Evolutionary conservation across 2,329 filamentous ascomycete species (phyloP), one percentile per base, ranked within the genome.

Genomic region (Ophiostoma angusticollis): DNA sequence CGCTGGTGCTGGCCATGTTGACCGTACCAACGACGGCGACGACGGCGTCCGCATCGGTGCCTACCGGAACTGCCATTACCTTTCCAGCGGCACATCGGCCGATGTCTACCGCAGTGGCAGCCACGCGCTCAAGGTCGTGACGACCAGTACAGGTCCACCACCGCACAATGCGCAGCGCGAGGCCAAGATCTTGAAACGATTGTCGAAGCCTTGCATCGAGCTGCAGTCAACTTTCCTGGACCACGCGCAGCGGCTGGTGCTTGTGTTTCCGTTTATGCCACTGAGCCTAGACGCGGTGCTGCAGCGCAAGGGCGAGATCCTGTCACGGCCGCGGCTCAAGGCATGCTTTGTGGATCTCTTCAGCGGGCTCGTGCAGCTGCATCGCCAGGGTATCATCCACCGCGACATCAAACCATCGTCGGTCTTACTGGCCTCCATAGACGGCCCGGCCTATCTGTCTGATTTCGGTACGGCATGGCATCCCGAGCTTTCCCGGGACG

Each of bases 401-500:
- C 78, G 91, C 41, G 91, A 98, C 54, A 65, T 98, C 54, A 98
- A 98, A 54, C 91, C 91, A 1, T 86, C 85, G 0, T 93, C 94
- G 38, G 70, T 98, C 25, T 65, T 95, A 8, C 68, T 94, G 32
- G 63, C 70, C 30, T 74, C 78, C 0, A 62, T 70, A 0, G 63
- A 70, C 6, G 83, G 82, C 0, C 81, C 84, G 5, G 84, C 83
- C 4, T 82, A 78, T 49, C 68, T 98, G 3, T 77, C 84, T 25
- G 91, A 98, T 57, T 96, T 98, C 61, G 89, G 91, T 36, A 93
- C 91, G 28, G 76, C 87, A 8, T 95, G 86, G 86, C 76, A 80
- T 48, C 72, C 80, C 3, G 57, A 67, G 9, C 51, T 71, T 42
- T 67, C 74, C 5, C 59, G 65, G 17, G 59, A 62, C 4, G 70